A percentile compares a stretch with the other conserved stretches of the same genome.
Evolutionary conservation across 192 early-diverging fungal genomes (phyloP).

Genomic region (Umbelopsis sp.): DNA sequence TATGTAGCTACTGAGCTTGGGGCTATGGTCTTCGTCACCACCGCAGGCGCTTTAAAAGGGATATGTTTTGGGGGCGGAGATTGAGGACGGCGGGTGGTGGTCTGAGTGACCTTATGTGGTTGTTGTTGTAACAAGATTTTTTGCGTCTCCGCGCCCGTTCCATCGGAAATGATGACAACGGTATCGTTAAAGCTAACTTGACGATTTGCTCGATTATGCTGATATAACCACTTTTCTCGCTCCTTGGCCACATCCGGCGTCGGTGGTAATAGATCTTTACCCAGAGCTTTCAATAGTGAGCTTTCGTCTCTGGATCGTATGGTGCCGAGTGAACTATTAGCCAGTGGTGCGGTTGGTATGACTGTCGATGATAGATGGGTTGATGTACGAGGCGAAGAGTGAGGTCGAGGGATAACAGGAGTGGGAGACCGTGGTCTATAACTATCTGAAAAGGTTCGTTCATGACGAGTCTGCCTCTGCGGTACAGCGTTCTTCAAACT

Average conservation of each 20-base stretch:
- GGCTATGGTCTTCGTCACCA: too few species aligned
- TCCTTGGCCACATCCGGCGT: conserved; percentile 1
- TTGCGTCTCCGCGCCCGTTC: conserved; percentile 11
- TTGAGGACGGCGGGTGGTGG: not conserved
- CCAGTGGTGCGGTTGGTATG: not conserved
- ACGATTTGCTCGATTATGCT: not conserved
- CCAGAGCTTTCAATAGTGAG: not conserved
- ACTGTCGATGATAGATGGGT: not conserved
- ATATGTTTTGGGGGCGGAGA: conserved; percentile 17
- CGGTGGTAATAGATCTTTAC: not conserved
- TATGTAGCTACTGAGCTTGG: not conserved
- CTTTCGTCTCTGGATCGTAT: not conserved
- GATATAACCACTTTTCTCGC: not conserved
- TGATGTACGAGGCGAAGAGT: not conserved
- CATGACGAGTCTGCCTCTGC: not conserved
- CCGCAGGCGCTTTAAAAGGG: conserved; percentile 7
- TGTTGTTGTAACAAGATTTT: not conserved
- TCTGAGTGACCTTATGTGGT: not conserved
- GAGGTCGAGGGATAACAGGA: not conserved
- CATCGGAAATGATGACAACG: conserved; percentile 6
- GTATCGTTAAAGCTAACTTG: conserved; percentile 13
- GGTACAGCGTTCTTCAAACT: not conserved
- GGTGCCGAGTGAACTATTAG: not conserved
- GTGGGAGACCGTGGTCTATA: not conserved
- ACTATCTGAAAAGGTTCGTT: conserved; percentile 5